Evolutionary conservation across 2,329 filamentous ascomycete genomes (phyloP).

Genomic region (Cordyceps tenuipes): DNA sequence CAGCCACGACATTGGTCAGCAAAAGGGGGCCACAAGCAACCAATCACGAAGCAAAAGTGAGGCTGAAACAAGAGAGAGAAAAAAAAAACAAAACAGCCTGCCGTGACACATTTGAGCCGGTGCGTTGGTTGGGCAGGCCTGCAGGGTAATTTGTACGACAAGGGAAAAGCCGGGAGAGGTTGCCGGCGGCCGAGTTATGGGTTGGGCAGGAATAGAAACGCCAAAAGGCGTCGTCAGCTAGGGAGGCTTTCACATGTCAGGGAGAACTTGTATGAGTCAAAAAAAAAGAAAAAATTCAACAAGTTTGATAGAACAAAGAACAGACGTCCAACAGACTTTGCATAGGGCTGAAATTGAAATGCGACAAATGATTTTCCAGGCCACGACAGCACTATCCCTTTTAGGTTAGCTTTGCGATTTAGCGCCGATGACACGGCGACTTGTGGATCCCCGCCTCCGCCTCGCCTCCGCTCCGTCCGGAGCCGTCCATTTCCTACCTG

Average conservation of each 20-base stretch:
- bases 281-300: too few species aligned
- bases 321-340: neutral
- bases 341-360: constrained; percentile 6
- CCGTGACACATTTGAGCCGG: neutral
- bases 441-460: neutral
- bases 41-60: neutral
- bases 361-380: neutral
- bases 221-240: too few species aligned
- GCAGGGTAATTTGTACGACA: neutral
- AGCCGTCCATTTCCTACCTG: neutral
- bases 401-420: constrained; percentile 11
- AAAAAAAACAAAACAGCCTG: neutral
- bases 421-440: constrained; percentile 4
- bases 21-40: too few species aligned
- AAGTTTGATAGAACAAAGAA: neutral
- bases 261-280: neutral
- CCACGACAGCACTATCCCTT: neutral
- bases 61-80: neutral
- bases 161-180: neutral
- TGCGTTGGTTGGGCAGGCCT: neutral
- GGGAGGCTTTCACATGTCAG: neutral
- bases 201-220: neutral
- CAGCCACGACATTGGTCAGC: neutral
- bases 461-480: too few species aligned
- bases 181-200: too few species aligned